Base-by-base conservation (phyloP, 2,329 filamentous ascomycete genomes). In the Apiospora pterosperma region DNA sequence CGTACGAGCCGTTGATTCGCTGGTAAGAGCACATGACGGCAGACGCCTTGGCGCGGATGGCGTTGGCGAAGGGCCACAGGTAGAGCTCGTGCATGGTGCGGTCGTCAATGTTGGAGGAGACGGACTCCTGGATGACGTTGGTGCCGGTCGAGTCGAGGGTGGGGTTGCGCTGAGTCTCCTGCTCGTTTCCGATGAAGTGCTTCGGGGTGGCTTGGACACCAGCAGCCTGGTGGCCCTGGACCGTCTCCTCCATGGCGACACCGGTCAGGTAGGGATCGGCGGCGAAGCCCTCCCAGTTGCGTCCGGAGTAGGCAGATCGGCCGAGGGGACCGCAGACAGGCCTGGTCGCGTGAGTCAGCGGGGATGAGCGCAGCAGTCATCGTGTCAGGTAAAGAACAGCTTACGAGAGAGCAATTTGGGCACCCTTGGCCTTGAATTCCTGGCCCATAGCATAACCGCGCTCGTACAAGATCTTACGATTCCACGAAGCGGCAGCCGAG, bases 1-100 rank as follows among this genome's bases (percentile, higher is more conserved):
- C 85, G 70, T 93, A 93, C 8, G 88, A 92, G 76, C 92, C 92
- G 80, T 96, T 96, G 76, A 93, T 74, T 71, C 91, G 89, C 72
- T 92, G 88, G 80, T 93, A 93, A 0, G 88, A 88, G 74, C 87
- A 88, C 88, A 90, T 90, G 65, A 88, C 76, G 14, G 84, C 76
- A 5, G 85, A 85, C 12, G 90, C 88, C 11, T 90, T 89, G 12
- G 90, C 90, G 62, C 82, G 82, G 64, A 92, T 85, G 1, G 89
- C 88, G 71, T 93, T 90, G 34, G 86, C 89, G 72, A 93, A 94
- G 0, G 91, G 91, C 91, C 91, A 93, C 36, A 90, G 80, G 73
- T 93, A 94, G 8, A 92, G 76, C 75, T 93, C 91, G 71, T 93
- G 91, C 73, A 93, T 80, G 1, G 90, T 90, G 66, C 90, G 86